Conservation (phyloP, 768 basidiomycete genomes). For the Wakefieldia striispora region DNA sequence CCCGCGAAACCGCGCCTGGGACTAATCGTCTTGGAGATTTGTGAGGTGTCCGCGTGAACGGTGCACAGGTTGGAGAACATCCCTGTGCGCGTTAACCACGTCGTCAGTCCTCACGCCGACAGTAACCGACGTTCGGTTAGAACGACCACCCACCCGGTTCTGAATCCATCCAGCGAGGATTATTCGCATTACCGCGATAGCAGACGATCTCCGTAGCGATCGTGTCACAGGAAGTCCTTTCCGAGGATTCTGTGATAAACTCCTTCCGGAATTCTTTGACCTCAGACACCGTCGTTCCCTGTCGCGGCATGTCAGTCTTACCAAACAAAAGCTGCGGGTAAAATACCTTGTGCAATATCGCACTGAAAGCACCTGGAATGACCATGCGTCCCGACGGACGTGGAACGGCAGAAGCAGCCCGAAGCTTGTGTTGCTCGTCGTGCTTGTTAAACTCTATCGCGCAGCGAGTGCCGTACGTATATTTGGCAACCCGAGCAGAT, state of each 20-base stretch:
- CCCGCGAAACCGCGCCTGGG: slow-evolving; percentile 30
- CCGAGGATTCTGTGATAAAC: slow-evolving; percentile 30
- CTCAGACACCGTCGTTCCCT: slow-evolving; percentile 32
- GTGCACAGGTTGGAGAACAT: slow-evolving; percentile 28
- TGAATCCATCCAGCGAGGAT: slow-evolving; percentile 31
- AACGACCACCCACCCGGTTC: slow-evolving; percentile 23
- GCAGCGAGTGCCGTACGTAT: slow-evolving; percentile 38
- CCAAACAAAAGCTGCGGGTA: too few species aligned
- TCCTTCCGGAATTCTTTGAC: slow-evolving; percentile 32
- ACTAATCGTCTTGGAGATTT: slow-evolving; percentile 29
- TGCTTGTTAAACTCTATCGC: slow-evolving; percentile 29
- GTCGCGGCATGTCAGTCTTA: background rate
- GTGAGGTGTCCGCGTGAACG: slow-evolving; percentile 26
- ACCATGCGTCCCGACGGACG: slow-evolving; percentile 33
- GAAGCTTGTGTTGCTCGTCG: slow-evolving; percentile 29
- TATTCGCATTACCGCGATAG: slow-evolving; percentile 22
- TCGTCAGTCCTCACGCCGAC: background rate
- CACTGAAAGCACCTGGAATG: slow-evolving; percentile 33
- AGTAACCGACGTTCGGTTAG: too few species aligned
- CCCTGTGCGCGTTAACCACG: slow-evolving; percentile 8
- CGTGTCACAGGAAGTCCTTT: slow-evolving; percentile 26
- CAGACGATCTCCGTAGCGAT: slow-evolving; percentile 33
- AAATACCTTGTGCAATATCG: slow-evolving; percentile 29
- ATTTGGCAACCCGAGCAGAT: slow-evolving; percentile 37
- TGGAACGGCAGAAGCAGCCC: slow-evolving; percentile 26